These are phyloP conservation scores for Cladosporium sp. DNA, from an alignment of 2,329 filamentous ascomycete genomes.

Conservation along the genomic window DNA sequence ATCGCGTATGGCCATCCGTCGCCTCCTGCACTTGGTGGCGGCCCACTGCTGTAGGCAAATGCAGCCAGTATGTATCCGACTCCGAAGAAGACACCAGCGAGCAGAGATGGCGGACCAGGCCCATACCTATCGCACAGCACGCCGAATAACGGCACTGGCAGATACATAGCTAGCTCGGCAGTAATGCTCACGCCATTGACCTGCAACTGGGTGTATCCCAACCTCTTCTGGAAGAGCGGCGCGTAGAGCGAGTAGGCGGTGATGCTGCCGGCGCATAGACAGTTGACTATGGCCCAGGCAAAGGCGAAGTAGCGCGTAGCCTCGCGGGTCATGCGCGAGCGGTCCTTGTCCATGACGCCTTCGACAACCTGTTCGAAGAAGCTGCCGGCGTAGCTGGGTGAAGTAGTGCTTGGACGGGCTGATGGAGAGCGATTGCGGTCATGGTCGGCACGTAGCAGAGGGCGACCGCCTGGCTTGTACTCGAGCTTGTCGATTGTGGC, in stretches of 20 bases:
- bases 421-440: constrained; percentile 34
- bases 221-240: constrained; percentile 79
- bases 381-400: constrained; percentile 52
- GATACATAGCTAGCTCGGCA: constrained; percentile 84
- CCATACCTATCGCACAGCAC: constrained; percentile 90
- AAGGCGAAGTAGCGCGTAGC: constrained; percentile 59
- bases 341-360: constrained; percentile 61
- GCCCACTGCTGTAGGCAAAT: constrained; percentile 67
- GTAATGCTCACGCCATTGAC: constrained; percentile 89
- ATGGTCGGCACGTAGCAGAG: constrained; percentile 44
- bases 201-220: constrained; percentile 87
- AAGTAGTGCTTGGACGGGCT: constrained; percentile 40
- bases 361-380: constrained; percentile 64
- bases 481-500: constrained; percentile 53
- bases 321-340: constrained; percentile 56
- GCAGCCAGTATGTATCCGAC: constrained; percentile 82
- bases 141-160: constrained; percentile 86
- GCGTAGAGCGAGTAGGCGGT: constrained; percentile 94
- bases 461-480: constrained; percentile 46
- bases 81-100: constrained; percentile 74
- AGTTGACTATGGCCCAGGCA: constrained; percentile 61
- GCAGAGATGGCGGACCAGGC: constrained; percentile 72
- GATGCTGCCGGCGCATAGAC: constrained; percentile 85
- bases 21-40: constrained; percentile 54
- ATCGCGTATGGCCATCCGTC: constrained; percentile 71